Percentiles rank a stretch among this genome's conserved stretches.
Evolutionary conservation across 495 filamentous ascomycete genomes (phyloP).

Genomic region (Trichoderma gamsii): DNA sequence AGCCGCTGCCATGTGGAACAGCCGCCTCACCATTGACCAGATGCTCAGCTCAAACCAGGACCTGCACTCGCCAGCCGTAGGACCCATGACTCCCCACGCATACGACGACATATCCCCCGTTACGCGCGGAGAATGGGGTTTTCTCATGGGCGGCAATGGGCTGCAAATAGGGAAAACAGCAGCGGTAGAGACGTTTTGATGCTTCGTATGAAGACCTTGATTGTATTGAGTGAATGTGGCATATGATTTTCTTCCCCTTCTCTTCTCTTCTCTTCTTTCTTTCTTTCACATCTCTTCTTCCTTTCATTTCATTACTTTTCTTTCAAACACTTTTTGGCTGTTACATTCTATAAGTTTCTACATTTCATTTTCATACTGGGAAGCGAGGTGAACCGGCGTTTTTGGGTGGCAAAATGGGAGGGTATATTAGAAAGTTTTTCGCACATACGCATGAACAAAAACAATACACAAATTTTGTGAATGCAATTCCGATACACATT

Average conservation of each 20-base stretch:
- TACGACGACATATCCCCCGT: slow-evolving; percentile 51
- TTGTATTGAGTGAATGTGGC: slow-evolving; percentile 12
- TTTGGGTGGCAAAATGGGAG: neutral
- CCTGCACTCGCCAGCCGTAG: slow-evolving; percentile 22
- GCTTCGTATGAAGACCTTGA: neutral
- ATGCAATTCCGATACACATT: too few species aligned
- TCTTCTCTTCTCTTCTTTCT: neutral
- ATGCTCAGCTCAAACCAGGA: slow-evolving; percentile 24
- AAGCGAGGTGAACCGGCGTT: slow-evolving; percentile 13
- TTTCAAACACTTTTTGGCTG: neutral
- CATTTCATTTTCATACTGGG: slow-evolving; percentile 1
- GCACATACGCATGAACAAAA: neutral
- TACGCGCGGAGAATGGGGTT: slow-evolving; percentile 50
- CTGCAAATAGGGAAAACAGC: slow-evolving; percentile 32
- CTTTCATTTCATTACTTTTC: neutral
- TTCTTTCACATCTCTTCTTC: neutral
- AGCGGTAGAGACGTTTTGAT: slow-evolving; percentile 35
- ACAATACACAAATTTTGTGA: neutral
- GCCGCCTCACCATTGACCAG: slow-evolving; percentile 31
- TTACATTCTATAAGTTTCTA: slow-evolving; percentile 15
- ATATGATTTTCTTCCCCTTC: neutral
- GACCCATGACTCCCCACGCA: slow-evolving; percentile 46
- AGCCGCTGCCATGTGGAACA: slow-evolving; percentile 13
- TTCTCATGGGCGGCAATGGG: slow-evolving; percentile 42
- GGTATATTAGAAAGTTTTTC: neutral